Conservation (phyloP, 192 early-diverging fungal species). For the Gorgonomyces haynaldii region DNA sequence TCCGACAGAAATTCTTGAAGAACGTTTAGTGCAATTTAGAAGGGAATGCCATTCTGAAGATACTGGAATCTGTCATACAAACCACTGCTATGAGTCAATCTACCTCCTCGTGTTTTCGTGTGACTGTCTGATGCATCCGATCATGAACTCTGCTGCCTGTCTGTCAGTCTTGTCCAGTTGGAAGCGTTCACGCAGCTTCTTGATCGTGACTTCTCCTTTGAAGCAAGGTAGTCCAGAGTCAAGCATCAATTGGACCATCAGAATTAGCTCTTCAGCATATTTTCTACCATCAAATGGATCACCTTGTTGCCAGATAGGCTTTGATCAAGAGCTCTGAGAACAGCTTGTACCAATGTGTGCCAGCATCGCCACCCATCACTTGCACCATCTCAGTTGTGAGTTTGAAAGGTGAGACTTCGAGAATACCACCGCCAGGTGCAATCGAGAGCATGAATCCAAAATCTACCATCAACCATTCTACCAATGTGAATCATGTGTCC, state of each 20-base stretch:
- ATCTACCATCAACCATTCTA: conserved; percentile 48
- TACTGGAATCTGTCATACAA: conserved; percentile 47
- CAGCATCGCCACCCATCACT: conserved; percentile 84
- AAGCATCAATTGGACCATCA: conserved; percentile 83
- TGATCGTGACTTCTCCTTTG: conserved; percentile 81
- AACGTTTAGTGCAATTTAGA: no score
- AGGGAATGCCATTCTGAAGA: conserved; percentile 46
- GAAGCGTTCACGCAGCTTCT: conserved; percentile 75
- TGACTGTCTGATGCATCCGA: conserved; percentile 72
- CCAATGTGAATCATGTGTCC: conserved; percentile 96
- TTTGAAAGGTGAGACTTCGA: conserved; percentile 97
- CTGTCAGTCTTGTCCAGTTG: conserved; percentile 80
- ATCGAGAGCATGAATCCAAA: conserved; percentile 99
- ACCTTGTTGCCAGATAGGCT: conserved; percentile 75
- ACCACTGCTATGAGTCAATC: conserved; percentile 12
- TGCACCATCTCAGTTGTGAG: conserved; percentile 93
- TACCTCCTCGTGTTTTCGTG: conserved; percentile 83
- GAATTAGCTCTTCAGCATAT: conserved; percentile 82
- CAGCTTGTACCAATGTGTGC: conserved; percentile 68
- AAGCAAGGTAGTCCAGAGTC: conserved; percentile 97
- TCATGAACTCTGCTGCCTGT: conserved; percentile 92
- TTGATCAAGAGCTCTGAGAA: conserved; percentile 87
- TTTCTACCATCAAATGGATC: conserved; percentile 39
- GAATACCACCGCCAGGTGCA: conserved; percentile 91
- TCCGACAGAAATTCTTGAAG: no score